Evolutionary conservation across 768 basidiomycete species (phyloP), one percentile per base, ranked within the genome.

Genomic region (Lactarius sp.): DNA sequence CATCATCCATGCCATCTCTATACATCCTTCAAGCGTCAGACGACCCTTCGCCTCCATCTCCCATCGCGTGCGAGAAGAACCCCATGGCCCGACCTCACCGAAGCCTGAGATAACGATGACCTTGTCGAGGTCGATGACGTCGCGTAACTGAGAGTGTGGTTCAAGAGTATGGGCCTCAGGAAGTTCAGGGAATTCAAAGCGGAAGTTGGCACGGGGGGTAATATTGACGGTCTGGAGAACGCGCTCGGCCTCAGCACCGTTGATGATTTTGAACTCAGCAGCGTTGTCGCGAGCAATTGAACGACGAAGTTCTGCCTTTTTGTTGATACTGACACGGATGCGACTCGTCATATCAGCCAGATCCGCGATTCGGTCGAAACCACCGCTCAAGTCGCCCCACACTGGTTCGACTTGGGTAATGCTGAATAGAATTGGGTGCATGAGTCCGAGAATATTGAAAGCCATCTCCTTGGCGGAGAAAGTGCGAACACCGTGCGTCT

Each of bases 381-480:
- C 96, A 70, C 96, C 96, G 69, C 95, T 97, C 66, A 98, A 81
- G 73, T 98, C 97, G 60, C 96, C 97, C 97, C 97, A 98, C 73
- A 98, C 95, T 9, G 97, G 96, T 74, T 99, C 96, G 52, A 98
- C 95, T 74, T 99, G 97, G 12, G 96, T 97, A 71, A 99, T 96
- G 75, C 96, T 97, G 85, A 98, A 98, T 58, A 99, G 83, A 6
- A 98, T 85, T 50, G 97, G 97, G 72, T 99, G 97, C 96, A 99
- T 98, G 55, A 99, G 83, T 64, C 97, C 96, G 59, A 99, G 88
- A 70, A 99, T 94, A 77, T 99, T 99, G 85, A 99, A 99, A 0
- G 97, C 95, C 97, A 98, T 99, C 77, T 99, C 97, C 79, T 98
- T 98, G 34, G 97, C 90, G 0, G 96, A 98, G 85, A 98, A 99